Conservation (phyloP, 257 asterid species). For the Penstemon davidsonii region DNA sequence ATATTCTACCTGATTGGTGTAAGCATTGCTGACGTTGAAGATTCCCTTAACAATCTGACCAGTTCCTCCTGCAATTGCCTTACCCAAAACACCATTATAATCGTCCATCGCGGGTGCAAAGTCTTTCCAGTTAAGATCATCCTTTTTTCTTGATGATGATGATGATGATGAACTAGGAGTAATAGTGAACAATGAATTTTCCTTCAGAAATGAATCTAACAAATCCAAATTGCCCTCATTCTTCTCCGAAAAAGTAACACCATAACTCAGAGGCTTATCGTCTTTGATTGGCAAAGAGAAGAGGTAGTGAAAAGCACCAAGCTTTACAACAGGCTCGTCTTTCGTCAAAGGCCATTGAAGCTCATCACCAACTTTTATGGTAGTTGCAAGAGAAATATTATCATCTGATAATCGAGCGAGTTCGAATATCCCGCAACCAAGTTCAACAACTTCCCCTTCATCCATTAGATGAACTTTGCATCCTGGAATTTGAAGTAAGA, state of each 20-base stretch:
- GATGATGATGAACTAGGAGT: conserved; percentile 14
- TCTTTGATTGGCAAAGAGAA: conserved; percentile 72
- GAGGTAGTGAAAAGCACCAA: conserved; percentile 54
- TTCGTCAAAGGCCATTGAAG: conserved; percentile 84
- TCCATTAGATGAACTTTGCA: conserved; percentile 73
- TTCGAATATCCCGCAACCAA: conserved; percentile 60
- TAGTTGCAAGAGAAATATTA: conserved; percentile 55
- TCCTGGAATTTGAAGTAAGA: conserved; percentile 46
- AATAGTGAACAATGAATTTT: conserved; percentile 51
- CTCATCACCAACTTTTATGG: conserved; percentile 61
- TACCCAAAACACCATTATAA: conserved; percentile 64
- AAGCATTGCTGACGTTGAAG: conserved; percentile 72
- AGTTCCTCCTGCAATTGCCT: conserved; percentile 83
- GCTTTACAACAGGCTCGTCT: conserved; percentile 83
- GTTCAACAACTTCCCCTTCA: conserved; percentile 61
- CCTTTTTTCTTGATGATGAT: conserved; percentile 25
- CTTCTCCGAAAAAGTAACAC: conserved; percentile 54
- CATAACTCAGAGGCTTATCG: conserved; percentile 65
- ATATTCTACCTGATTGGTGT: conserved; percentile 58
- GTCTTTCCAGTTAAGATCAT: conserved; percentile 61
- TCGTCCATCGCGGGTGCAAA: conserved; percentile 73
- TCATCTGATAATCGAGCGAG: conserved; percentile 49
- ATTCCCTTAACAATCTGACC: conserved; percentile 80
- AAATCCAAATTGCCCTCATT: conserved; percentile 33
- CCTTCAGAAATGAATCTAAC: conserved; percentile 60